Evolutionary conservation across 2,329 filamentous ascomycete genomes (phyloP), one percentile per base, ranked within the genome.

Genomic region (Alternaria gaisen): DNA sequence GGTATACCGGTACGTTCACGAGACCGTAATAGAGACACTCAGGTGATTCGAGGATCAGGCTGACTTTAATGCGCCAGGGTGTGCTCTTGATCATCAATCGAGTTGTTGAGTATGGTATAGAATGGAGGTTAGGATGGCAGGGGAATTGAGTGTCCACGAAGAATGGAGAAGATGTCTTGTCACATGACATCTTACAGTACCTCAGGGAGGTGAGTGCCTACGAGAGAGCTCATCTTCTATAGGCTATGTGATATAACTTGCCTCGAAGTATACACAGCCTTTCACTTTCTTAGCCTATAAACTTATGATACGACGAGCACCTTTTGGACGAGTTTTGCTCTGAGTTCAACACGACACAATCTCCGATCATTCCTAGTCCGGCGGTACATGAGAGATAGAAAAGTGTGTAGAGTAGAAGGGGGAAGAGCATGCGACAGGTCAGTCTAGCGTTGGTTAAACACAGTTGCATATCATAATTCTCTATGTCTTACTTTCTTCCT

Each of bases 1-100:
- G 43, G 53, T 5, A 56, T 56, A 38, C 53, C 53, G 53, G 53
- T 56, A 56, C 5, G 43, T 42, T 24, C 3, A 14, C 3, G 20
- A 42, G 12, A 42, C 20, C 24, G 12, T 20, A 12, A 10, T 20
- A 4, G 20, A n/a, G 38, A 40, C 12, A 3, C 22, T 2, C 20
- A 10, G 40, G 18, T n/a, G 5, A 7, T 18, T 4, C 38, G 34
- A 28, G 16, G 3, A 40, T 2, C 3, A 28, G 7, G 22, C 48
- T 52, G 22, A 52, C 34, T 16, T n/a, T n/a, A 10, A 30, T 36
- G 20, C 9, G 36, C 26, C 11, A 52, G 48, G 48, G 22, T n/a
- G 18, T 24, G 48, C 46, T 50, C 36, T 3, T 36, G 7, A 26
- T 50, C 1, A 20, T 32, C 5, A 50, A 50, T 18, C 24, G 32